Conservation (phyloP, 805 yeast genomes). For the Saccharomyces paradoxus region DNA sequence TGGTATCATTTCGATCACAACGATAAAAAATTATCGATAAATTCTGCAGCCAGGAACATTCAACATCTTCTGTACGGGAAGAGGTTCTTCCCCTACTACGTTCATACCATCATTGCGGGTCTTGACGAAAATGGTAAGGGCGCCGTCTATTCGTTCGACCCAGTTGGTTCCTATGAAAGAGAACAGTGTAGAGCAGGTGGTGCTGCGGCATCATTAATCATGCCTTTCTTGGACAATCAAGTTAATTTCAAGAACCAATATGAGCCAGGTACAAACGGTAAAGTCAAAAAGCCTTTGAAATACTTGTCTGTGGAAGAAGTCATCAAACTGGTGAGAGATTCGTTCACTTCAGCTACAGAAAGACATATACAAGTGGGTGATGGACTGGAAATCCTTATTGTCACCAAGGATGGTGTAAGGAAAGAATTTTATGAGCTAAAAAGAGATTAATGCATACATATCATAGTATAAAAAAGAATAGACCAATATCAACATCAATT, state of each 20-base stretch:
- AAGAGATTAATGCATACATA: conserved; percentile 50
- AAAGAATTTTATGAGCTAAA: conserved; percentile 78
- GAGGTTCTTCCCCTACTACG: conserved; percentile 94
- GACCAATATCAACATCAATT: conserved; percentile 1
- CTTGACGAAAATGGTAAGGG: conserved; percentile 83
- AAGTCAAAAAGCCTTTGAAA: conserved; percentile 48
- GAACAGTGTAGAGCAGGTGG: conserved; percentile 98
- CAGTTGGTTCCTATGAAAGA: conserved; percentile 95
- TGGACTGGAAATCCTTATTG: conserved; percentile 81
- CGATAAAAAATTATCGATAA: conserved; percentile 52
- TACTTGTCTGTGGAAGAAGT: conserved; percentile 78
- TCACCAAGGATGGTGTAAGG: conserved; percentile 87
- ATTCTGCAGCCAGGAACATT: conserved; percentile 80
- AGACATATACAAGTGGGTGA: conserved; percentile 98
- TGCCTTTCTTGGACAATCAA: conserved; percentile 97
- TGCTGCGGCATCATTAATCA: conserved; percentile 88
- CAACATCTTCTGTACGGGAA: conserved; percentile 88
- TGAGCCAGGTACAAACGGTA: conserved; percentile 70
- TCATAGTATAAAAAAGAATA: neutral
- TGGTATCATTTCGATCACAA: conserved; percentile 93
- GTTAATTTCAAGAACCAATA: conserved; percentile 91
- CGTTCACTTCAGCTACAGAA: conserved; percentile 93
- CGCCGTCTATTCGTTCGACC: conserved; percentile 91
- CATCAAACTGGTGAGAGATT: conserved; percentile 79
- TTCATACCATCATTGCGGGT: conserved; percentile 90